phyloP scores from a whole-genome alignment of 192 early-diverging fungal species.

The Podila verticillata region DNA sequence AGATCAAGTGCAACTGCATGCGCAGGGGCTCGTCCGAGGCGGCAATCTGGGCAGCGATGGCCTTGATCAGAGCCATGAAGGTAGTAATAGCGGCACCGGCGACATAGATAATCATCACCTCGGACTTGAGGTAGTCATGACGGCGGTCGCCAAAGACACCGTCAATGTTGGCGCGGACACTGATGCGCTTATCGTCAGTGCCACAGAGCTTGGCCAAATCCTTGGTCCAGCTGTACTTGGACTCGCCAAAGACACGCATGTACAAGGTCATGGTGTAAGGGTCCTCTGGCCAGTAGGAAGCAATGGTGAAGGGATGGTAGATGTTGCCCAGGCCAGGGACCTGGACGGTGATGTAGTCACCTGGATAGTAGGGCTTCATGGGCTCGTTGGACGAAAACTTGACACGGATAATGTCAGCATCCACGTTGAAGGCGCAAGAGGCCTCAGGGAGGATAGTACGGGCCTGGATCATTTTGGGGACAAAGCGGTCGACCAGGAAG shows the following conservation, averaged over 20 bases:
- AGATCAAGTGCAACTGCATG: slow-evolving; percentile 38
- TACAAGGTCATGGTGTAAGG: slow-evolving; percentile 41
- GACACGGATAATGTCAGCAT: slow-evolving; percentile 43
- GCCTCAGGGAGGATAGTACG: slow-evolving; percentile 28
- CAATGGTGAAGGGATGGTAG: slow-evolving; percentile 44
- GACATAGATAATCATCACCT: slow-evolving; percentile 37
- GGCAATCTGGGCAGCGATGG: slow-evolving; percentile 36
- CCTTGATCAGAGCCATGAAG: slow-evolving; percentile 38
- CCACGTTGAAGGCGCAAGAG: slow-evolving; percentile 30
- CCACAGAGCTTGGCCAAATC: slow-evolving; percentile 29
- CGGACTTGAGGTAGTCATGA: slow-evolving; percentile 47
- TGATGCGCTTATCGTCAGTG: slow-evolving; percentile 24
- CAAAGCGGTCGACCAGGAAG: slow-evolving; percentile 43
- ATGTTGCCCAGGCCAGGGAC: slow-evolving; percentile 36
- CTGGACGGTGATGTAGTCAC: slow-evolving; percentile 41
- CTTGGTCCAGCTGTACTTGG: slow-evolving; percentile 31
- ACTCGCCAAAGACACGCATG: slow-evolving; percentile 32
- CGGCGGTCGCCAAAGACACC: slow-evolving; percentile 52
- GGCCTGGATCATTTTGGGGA: slow-evolving; percentile 47
- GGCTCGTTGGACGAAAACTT: slow-evolving; percentile 37
- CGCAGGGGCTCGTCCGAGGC: slow-evolving; percentile 20
- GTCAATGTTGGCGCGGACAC: slow-evolving; percentile 31
- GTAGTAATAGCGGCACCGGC: slow-evolving; percentile 42
- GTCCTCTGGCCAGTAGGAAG: slow-evolving; percentile 50
- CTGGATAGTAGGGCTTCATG: slow-evolving; percentile 50